These are phyloP conservation scores for Tolypocladium paradoxum DNA, from an alignment of 2,329 filamentous ascomycete genomes.

Conservation along the genomic window DNA sequence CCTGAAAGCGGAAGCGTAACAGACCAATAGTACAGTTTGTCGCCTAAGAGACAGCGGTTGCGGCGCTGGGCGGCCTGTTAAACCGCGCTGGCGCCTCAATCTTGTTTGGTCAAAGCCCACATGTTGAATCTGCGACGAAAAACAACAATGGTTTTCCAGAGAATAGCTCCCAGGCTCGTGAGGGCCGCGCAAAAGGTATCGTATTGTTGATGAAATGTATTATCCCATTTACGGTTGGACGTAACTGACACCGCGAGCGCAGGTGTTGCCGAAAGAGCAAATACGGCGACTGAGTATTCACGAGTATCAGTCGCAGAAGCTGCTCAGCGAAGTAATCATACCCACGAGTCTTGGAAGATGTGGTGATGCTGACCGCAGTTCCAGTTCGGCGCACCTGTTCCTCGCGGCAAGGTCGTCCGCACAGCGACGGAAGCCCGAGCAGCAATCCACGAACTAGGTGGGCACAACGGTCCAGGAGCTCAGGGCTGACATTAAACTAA, in stretches of 20 bases:
- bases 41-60: neutral
- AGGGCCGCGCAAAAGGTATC: neutral
- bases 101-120: neutral
- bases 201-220: no score
- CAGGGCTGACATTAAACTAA: no score
- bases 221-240: no score
- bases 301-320: slow-evolving; percentile 15
- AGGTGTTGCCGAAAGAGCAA: slow-evolving; percentile 1
- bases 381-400: slow-evolving; percentile 16
- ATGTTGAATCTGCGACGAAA: neutral
- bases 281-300: slow-evolving; percentile 13
- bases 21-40: no score
- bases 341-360: neutral
- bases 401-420: slow-evolving; percentile 10
- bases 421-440: slow-evolving; percentile 10
- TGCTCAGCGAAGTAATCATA: slow-evolving; percentile 13
- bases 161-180: neutral
- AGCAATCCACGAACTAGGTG: slow-evolving; percentile 14
- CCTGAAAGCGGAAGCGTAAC: no score
- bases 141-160: neutral
- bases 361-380: neutral
- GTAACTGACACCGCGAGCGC: neutral
- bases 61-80: neutral
- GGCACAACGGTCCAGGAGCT: neutral
- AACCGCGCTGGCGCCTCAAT: neutral